These are phyloP conservation scores for Nitzschia sp. DNA, from an alignment of 108 stramenopile genomes.

Conservation along the genomic window DNA sequence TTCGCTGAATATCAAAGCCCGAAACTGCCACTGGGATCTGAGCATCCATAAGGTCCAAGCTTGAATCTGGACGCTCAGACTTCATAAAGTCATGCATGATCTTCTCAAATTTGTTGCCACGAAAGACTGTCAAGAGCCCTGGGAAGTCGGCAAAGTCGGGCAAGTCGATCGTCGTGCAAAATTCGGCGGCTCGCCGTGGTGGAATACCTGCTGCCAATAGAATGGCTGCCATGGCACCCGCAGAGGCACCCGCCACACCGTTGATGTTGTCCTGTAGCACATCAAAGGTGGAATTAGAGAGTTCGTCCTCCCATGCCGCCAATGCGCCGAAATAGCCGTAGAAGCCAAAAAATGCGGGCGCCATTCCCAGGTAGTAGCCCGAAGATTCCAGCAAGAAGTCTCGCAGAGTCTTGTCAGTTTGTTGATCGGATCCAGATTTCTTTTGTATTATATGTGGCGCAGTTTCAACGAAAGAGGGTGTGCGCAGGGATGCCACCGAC, in stretches of 20 bases:
- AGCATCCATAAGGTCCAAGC: conserved; percentile 59
- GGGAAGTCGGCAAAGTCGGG: conserved; percentile 61
- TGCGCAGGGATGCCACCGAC: neutral
- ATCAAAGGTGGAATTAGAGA: conserved; percentile 13
- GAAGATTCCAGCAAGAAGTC: conserved; percentile 52
- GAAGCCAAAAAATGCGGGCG: conserved; percentile 84
- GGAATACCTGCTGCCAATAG: conserved; percentile 65
- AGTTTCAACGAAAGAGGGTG: neutral
- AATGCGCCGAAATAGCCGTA: conserved; percentile 80
- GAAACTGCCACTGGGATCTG: conserved; percentile 74
- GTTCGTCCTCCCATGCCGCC: conserved; percentile 56
- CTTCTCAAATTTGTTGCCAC: conserved; percentile 67
- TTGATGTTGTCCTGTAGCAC: conserved; percentile 16
- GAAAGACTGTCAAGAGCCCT: conserved; percentile 51
- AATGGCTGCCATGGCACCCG: conserved; percentile 85
- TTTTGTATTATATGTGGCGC: neutral
- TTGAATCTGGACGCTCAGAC: conserved; percentile 1
- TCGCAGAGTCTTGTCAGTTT: conserved; percentile 45
- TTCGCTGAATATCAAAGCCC: conserved; percentile 56
- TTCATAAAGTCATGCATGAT: conserved; percentile 52
- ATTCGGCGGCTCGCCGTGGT: conserved; percentile 56
- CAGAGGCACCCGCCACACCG: conserved; percentile 74
- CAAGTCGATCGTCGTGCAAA: conserved; percentile 49
- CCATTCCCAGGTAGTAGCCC: conserved; percentile 75
- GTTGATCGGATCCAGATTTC: neutral